These are phyloP conservation scores for Lachnum nothofagi DNA, from an alignment of 2,329 filamentous ascomycete species.

Conservation along the genomic window DNA sequence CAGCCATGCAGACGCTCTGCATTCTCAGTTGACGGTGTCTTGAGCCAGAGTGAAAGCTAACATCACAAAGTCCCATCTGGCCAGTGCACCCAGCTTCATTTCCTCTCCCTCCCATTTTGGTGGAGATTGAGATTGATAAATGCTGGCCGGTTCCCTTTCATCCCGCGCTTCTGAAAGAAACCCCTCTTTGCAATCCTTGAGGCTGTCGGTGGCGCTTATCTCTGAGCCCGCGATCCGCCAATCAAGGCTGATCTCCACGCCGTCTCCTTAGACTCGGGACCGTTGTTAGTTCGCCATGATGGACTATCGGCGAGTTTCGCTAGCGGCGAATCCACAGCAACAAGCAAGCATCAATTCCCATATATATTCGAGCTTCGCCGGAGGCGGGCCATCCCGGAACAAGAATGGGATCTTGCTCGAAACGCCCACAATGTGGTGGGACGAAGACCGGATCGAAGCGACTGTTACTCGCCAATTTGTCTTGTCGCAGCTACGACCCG, in stretches of 20 bases:
- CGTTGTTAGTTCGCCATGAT: conserved; percentile 18
- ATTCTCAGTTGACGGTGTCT: too few relatives aligned
- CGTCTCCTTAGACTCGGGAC: conserved; percentile 4
- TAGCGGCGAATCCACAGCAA: conserved; percentile 23
- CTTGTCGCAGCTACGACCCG: conserved; percentile 56
- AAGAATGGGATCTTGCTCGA: conserved; percentile 28
- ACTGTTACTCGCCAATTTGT: conserved; percentile 67
- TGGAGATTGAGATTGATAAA: too few relatives aligned
- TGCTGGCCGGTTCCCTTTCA: conserved; percentile 7
- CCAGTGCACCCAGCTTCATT: background rate
- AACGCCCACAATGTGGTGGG: conserved; percentile 58
- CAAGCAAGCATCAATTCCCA: conserved; percentile 21
- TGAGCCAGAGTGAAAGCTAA: too few relatives aligned
- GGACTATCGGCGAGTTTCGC: conserved; percentile 30
- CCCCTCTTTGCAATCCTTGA: conserved; percentile 10
- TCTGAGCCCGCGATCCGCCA: conserved; percentile 15
- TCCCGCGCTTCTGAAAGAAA: conserved; percentile 18
- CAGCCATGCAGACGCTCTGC: too few relatives aligned
- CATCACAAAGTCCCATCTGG: too few relatives aligned
- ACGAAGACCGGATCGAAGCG: conserved; percentile 61
- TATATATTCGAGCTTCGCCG: conserved; percentile 31
- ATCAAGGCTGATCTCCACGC: conserved; percentile 12
- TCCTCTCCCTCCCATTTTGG: background rate
- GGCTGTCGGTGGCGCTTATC: conserved; percentile 21
- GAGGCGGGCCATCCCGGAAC: conserved; percentile 17